Base-by-base conservation (phyloP, 352 stramenopile genomes). In the Aphanomyces cochlioides region DNA sequence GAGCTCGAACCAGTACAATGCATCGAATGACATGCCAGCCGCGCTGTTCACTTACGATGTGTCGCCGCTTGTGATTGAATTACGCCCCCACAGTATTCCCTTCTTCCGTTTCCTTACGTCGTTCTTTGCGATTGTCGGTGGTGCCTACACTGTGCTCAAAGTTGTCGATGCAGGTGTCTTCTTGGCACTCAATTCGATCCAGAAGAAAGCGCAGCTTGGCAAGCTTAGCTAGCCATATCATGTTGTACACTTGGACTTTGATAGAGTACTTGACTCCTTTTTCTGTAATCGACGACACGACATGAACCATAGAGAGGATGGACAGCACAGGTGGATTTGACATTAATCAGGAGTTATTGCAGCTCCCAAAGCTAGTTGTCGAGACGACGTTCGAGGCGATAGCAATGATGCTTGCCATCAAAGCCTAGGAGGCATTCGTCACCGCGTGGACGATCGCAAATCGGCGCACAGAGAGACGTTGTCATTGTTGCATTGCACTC, bases 71-170 rank as follows among this genome's bases (percentile, higher is more conserved):
- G 82, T 90, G 71, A 85, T 93, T 59, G 77, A 87, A 48, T 71
- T 93, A 72, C 76, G 80, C 8, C 78, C 78, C n/a, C 78, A 90
- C 69, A 78, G 76, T 56, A 76, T 90, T 59, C 87, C 87, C 66
- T 87, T 93, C 66, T 95, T 93, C 73, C 85, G 86, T 67, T 95
- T 95, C 57, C 68, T 95, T 69, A 95, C 87, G 37, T 86, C 85
- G 54, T 71, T 91, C 19, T 95, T 86, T 41, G 87, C 87, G 47
- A 87, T 95, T 53, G 83, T 95, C 47, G 87, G 87, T 19, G 87
- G 87, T 54, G 85, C 92, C 1, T 92, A 90, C 67, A 95, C 87
- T 12, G 81, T 95, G 72, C 84, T 95, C 61, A 81, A 85, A n/a
- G 80, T 95, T 50, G 74, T 93, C 50, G 84, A 93, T 75, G 88